Base-by-base conservation (phyloP, 208 protist species). In the Porcisia hertigi region DNA sequence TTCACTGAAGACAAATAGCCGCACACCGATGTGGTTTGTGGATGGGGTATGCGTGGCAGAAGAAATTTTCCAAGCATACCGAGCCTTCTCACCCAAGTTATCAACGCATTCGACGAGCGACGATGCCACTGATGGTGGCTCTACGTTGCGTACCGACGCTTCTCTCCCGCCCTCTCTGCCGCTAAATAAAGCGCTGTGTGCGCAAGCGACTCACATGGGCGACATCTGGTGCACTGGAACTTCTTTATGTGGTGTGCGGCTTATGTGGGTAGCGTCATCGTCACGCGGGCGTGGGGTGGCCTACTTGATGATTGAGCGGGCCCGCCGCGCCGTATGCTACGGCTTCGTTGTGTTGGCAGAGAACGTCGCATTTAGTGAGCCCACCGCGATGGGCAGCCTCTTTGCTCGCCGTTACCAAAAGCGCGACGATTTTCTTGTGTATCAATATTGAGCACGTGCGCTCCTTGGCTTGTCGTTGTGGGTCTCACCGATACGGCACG, bases 291-390 rank as follows among this genome's bases (percentile, higher is more conserved):
- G 73, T 43, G 83, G 86, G 20, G 57, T 92, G 0, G 84, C 85
- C 16, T 85, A 45, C 16, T 39, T 39, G 11, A 69, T 94, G 73
- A 45, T 88, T 3, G 86, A 94, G 30, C 36, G 45, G 0, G 80
- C 86, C 4, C 82, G 88, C 0, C 67, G 55, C 30, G 71, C 64
- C 14, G 69, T 94, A 2, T 91, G 80, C 64, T 94, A 92, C 62
- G 90, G 90, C 2, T 86, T 85, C 57, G 77, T 75, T 11, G 75
- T 94, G 14, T 73, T 81, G 0, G 12, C 43, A 0, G 76, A 74
- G 30, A 71, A 87, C 53, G 90, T 94, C 16, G 90, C 90, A 2
- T 94, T 94, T 53, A 83, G 81, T 20, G 88, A 94, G 64, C 90
- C 90, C 3, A 94, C 90, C 0, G 45, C 41, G 55, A 52, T 84